Evolutionary conservation across 2,329 filamentous ascomycete species (phyloP).

Genomic region (Stachybotrys chlorohalonatus): DNA sequence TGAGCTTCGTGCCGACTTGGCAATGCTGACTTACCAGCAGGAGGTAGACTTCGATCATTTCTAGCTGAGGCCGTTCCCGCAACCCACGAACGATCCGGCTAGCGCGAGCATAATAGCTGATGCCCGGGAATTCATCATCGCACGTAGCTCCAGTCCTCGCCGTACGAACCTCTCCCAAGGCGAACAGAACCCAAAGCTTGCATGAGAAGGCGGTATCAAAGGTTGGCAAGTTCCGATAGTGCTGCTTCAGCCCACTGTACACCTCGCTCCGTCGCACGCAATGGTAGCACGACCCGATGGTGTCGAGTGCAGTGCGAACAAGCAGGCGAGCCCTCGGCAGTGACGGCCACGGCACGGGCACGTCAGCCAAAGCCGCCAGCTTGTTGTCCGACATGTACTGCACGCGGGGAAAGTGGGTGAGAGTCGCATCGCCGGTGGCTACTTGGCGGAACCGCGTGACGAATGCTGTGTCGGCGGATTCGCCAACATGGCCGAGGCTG

Average conservation of each 20-base stretch:
- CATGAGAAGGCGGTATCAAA: conserved; percentile 10
- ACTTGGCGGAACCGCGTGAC: conserved; percentile 26
- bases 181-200: conserved; percentile 34
- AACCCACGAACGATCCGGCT: conserved; percentile 27
- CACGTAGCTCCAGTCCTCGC: conserved; percentile 21
- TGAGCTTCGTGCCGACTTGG: background rate
- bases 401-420: conserved; percentile 22
- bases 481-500: conserved; percentile 13
- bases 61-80: conserved; percentile 31
- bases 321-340: conserved; percentile 3
- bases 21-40: conserved; percentile 26
- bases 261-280: background rate
- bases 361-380: conserved; percentile 15
- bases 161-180: conserved; percentile 36
- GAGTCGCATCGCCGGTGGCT: conserved; percentile 15
- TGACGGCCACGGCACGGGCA: conserved; percentile 12
- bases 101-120: conserved; percentile 32
- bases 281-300: background rate
- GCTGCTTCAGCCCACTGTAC: background rate
- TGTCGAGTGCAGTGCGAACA: background rate
- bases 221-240: background rate
- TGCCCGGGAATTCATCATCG: conserved; percentile 28
- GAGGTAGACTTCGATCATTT: conserved; percentile 32
- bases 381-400: conserved; percentile 23
- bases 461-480: conserved; percentile 25